These are phyloP conservation scores for Geranomyces variabilis DNA, from an alignment of 192 early-diverging fungal genomes.

Conservation along the genomic window DNA sequence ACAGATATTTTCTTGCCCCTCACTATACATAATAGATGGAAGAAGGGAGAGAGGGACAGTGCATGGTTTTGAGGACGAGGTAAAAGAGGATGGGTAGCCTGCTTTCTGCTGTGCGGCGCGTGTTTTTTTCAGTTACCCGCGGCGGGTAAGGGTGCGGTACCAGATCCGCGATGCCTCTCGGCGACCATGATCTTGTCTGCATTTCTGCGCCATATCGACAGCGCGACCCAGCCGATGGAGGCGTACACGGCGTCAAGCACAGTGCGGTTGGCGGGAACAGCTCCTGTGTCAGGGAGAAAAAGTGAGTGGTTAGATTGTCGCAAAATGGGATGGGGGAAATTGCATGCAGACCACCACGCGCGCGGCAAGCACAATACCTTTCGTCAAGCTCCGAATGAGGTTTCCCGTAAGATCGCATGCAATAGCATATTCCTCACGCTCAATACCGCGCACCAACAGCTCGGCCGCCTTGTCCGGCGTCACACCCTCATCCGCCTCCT, in stretches of 20 bases:
- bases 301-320: too few species aligned
- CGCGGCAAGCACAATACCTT: constrained; percentile 13
- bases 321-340: too few species aligned
- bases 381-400: constrained; percentile 30
- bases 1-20: too few species aligned
- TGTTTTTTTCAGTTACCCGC: too few species aligned
- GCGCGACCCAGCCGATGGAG: constrained; percentile 10
- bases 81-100: too few species aligned
- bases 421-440: constrained; percentile 42
- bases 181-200: constrained; percentile 18
- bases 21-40: too few species aligned
- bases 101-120: too few species aligned
- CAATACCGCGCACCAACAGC: constrained; percentile 39
- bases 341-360: neutral
- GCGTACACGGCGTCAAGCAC: constrained; percentile 18
- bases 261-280: constrained; percentile 12
- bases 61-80: too few species aligned
- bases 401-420: constrained; percentile 50
- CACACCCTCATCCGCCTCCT: constrained; percentile 38
- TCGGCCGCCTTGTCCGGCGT: constrained; percentile 43
- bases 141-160: too few species aligned
- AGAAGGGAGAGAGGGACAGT: too few species aligned
- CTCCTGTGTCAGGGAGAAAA: neutral
- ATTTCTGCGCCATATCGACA: constrained; percentile 20
- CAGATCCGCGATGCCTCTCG: neutral